Evolutionary conservation across 1,139 yeast species (phyloP).

Genomic region (Yamadazyma trypodendri): DNA sequence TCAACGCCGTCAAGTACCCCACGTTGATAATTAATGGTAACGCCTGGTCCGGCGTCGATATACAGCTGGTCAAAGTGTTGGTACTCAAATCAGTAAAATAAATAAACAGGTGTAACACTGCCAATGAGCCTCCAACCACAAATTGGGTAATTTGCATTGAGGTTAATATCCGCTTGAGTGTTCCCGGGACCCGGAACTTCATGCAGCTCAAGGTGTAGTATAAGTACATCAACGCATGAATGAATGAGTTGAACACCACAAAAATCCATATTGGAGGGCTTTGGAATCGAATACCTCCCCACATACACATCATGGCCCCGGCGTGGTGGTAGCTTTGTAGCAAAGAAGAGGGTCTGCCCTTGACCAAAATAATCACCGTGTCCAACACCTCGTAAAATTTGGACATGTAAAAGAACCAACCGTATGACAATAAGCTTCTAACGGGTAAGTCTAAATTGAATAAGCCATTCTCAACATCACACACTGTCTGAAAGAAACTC

Average conservation of each 20-base stretch:
- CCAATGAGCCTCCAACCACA: conserved; percentile 68
- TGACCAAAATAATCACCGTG: conserved; percentile 63
- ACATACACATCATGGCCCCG: conserved; percentile 83
- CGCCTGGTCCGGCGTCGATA: conserved; percentile 60
- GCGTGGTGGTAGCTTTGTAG: conserved; percentile 79
- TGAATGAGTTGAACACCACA: conserved; percentile 72
- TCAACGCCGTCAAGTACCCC: conserved; percentile 66
- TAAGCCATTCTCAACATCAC: conserved; percentile 61
- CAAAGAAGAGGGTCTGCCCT: conserved; percentile 67
- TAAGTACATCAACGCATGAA: conserved; percentile 75
- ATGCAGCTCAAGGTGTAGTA: conserved; percentile 67
- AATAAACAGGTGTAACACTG: conserved; percentile 61
- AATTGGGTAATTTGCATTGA: conserved; percentile 72
- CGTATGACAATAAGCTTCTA: conserved; percentile 37
- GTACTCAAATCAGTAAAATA: conserved; percentile 54
- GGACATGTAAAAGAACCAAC: conserved; percentile 68
- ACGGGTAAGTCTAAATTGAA: conserved; percentile 53
- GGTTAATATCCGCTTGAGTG: conserved; percentile 61
- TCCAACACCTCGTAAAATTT: conserved; percentile 75
- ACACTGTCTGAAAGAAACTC: conserved; percentile 55
- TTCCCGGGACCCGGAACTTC: conserved; percentile 56
- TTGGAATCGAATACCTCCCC: conserved; percentile 72
- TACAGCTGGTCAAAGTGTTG: conserved; percentile 50
- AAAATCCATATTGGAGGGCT: conserved; percentile 83
- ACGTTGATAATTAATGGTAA: conserved; percentile 65